Base-by-base conservation (phyloP, 768 basidiomycete genomes). In the Lactarius pseudohatsudake region DNA sequence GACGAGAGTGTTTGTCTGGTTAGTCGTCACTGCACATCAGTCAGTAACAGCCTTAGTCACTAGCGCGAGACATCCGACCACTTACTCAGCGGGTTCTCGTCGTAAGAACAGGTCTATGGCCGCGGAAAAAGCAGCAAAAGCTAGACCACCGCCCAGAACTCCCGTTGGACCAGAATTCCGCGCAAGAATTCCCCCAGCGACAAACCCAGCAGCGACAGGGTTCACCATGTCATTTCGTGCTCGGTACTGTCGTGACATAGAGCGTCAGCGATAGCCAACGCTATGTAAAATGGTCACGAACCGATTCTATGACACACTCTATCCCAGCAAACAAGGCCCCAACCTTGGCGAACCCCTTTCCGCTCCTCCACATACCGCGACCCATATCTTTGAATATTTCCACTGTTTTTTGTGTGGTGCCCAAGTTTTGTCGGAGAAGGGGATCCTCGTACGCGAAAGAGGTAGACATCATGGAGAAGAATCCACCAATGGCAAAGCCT, bases 371-470 rank as follows among this genome's bases (percentile, higher is more conserved):
- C 94, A 98, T 96, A 40, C 89, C 90, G 70, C 83, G 86, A 1
- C 96, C 96, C 92, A 97, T 98, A 66, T 98, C 96, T 74, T 87
- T 92, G 76, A 97, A 91, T 41, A 96, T 86, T 70, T 89, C 86
- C 55, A 85, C 81, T 1, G 94, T 90, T 72, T 96, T 96, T 75
- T 95, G 91, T 28, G 82, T 81, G 55, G 85, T 85, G 66, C 78
- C 86, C 78, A 87, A 72, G 15, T 80, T 83, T 57, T 86, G 80
- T 38, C 91, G 87, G 41, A 92, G 82, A 55, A 93, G 79, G 13
- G 96, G 95, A 75, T 98, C 96, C 76, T 98, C 96, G 75, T 97
- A 96, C 40, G 90, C 89, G 75, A 98, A 96, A 34, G 94, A 93
- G 22, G 94, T 82, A 40, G 92, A 93, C 96, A 98, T 98, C 66